Evolutionary conservation across 495 filamentous ascomycete genomes (phyloP).

Genomic region (Neurospora sp.): DNA sequence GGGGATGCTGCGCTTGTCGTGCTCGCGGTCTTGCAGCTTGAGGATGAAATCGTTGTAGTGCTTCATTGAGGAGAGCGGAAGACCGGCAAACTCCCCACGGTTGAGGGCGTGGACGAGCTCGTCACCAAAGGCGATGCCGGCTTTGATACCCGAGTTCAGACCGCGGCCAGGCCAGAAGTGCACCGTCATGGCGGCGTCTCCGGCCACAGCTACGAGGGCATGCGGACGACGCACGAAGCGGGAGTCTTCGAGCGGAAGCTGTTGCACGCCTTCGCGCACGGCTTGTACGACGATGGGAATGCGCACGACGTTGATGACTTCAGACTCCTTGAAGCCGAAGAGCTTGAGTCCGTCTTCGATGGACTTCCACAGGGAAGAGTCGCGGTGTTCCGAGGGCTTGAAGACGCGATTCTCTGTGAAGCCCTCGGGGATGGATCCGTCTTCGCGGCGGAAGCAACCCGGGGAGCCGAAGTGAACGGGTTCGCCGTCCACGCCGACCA

Average conservation of each 20-base stretch:
- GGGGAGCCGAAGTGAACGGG: slow-evolving; percentile 29
- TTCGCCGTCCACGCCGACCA: slow-evolving; percentile 24
- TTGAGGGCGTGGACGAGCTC: slow-evolving; percentile 26
- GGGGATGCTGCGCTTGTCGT: slow-evolving; percentile 30
- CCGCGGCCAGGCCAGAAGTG: slow-evolving; percentile 28
- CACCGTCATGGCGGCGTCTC: slow-evolving; percentile 26
- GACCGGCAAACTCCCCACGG: slow-evolving; percentile 18
- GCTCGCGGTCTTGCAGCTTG: slow-evolving; percentile 25
- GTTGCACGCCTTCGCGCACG: slow-evolving; percentile 26
- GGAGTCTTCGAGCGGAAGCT: slow-evolving; percentile 21
- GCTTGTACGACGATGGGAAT: slow-evolving; percentile 32
- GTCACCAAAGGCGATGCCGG: slow-evolving; percentile 22
- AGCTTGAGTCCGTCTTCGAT: slow-evolving; percentile 31
- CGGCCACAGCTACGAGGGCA: slow-evolving; percentile 22
- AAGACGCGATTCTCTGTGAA: slow-evolving; percentile 24
- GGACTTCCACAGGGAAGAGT: slow-evolving; percentile 23
- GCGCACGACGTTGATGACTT: slow-evolving; percentile 31
- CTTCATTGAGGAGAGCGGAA: slow-evolving; percentile 21
- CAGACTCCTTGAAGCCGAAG: slow-evolving; percentile 29
- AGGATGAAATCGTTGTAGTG: slow-evolving; percentile 29
- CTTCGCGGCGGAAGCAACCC: slow-evolving; percentile 16
- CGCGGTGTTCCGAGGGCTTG: slow-evolving; percentile 21
- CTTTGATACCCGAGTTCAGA: slow-evolving; percentile 27
- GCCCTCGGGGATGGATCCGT: slow-evolving; percentile 24
- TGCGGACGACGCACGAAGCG: slow-evolving; percentile 21